Evolutionary conservation across 805 yeast genomes (phyloP), one percentile per base, ranked within the genome.

Genomic region (Candida tallmaniae): DNA sequence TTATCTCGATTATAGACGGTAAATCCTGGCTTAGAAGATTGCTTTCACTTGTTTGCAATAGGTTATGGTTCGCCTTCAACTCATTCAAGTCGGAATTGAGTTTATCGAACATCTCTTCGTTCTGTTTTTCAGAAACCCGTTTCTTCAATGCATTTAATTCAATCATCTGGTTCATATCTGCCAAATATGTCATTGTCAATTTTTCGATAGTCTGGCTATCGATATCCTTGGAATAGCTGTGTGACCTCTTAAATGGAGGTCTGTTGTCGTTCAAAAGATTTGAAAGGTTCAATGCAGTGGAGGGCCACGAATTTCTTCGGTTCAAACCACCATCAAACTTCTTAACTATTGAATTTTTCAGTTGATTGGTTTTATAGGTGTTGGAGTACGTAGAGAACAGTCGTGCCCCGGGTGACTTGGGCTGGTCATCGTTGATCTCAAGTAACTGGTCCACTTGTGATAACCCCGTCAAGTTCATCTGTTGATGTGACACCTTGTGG

Each of bases 301-400:
- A 47, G 1, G 71, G 70, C 29, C 23, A 62, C 1, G 70, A 63
- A 36, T 52, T 60, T 32, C 72, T 50, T 21, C 72, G 40, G 36
- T 55, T 56, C 42, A 61, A 47, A 7, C 27, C 29, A 25, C 12
- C 8, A 6, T 21, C 20, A 26, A 35, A 13, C 6, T 14, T 24
- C 7, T 9, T n/a, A 8, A 29, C 6, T 13, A 29, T 6, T 27
- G 29, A 17, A 9, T 9, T 17, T 10, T 27, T 15, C 7, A 8
- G 6, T 27, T 12, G 20, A 6, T 23, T 10, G 8, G 27, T 6
- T 9, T 12, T 20, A 7, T 7, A 10, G 12, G 14, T 8, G n/a
- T 14, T 24, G 16, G 12, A 7, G 6, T 6, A 12, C 6, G 11
- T 24, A 7, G 6, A 8, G n/a, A n/a, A n/a, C n/a, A n/a, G n/a